Conservation (phyloP, 23 red algal species). For the Gracilaria vermiculophylla region DNA sequence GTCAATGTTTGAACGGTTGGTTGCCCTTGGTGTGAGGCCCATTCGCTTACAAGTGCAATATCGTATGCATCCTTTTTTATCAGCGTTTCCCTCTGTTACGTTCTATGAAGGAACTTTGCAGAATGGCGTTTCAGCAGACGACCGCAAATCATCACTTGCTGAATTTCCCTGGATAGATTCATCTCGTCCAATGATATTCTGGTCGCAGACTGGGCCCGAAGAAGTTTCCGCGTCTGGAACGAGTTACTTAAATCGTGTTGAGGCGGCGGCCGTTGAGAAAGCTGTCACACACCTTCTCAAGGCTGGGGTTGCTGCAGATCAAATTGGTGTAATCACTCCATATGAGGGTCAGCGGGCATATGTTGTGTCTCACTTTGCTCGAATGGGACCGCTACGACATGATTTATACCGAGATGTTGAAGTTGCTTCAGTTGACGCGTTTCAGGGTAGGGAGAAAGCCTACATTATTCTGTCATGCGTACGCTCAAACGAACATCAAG, state of each 20-base stretch:
- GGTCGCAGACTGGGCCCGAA: conserved; percentile 83
- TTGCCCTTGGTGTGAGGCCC: conserved; percentile 82
- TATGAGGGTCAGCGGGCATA: conserved; percentile 96
- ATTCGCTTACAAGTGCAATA: conserved; percentile 90
- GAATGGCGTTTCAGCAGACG: conserved; percentile 91
- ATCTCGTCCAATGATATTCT: conserved; percentile 85
- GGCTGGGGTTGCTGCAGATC: conserved; percentile 65
- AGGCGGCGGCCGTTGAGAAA: conserved; percentile 84
- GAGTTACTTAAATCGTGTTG: conserved; percentile 88
- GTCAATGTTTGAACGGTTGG: conserved; percentile 90
- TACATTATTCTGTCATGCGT: conserved; percentile 94
- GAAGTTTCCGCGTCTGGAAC: conserved; percentile 97
- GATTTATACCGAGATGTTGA: conserved; percentile 89
- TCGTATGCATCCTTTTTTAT: conserved; percentile 96
- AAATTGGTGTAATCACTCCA: conserved; percentile 94
- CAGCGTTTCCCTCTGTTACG: conserved; percentile 86
- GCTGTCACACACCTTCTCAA: conserved; percentile 86
- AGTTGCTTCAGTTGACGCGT: conserved; percentile 94
- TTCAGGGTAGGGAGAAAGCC: conserved; percentile 93
- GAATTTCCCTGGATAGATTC: conserved; percentile 84
- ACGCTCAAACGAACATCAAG: conserved; percentile 82
- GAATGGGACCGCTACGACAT: conserved; percentile 77
- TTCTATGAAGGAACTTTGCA: conserved; percentile 94
- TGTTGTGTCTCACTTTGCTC: conserved; percentile 85
- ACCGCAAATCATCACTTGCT: conserved; percentile 56